phyloP scores from a whole-genome alignment of 2,329 filamentous ascomycete genomes.

The Rosellinia necatrix region DNA sequence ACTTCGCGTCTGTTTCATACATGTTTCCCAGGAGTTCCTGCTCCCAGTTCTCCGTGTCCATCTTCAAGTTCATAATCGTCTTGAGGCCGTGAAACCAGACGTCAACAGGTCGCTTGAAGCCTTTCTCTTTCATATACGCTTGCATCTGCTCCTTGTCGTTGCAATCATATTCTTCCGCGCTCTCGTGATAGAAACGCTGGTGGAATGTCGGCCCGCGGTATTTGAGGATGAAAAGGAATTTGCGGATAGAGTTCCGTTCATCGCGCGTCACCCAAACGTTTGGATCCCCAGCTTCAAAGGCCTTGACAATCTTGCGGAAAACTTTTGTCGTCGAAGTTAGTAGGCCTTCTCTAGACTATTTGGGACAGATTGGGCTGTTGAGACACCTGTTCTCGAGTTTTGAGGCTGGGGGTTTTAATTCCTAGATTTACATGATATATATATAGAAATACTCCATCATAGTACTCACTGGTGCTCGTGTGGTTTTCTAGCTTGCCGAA shows the following conservation, averaged over 20 bases:
- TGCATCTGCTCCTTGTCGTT: slow-evolving; percentile 32
- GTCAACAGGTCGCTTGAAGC: slow-evolving; percentile 34
- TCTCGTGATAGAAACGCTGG: slow-evolving; percentile 40
- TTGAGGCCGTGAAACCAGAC: slow-evolving; percentile 40
- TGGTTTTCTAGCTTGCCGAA: slow-evolving; percentile 34
- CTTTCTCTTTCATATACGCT: slow-evolving; percentile 34
- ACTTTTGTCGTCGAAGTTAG: slow-evolving; percentile 8
- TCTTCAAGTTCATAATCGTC: slow-evolving; percentile 36
- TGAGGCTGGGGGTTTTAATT: too few species aligned
- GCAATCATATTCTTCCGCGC: slow-evolving; percentile 39
- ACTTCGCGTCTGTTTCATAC: slow-evolving; percentile 34
- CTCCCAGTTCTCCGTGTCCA: slow-evolving; percentile 35
- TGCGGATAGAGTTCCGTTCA: slow-evolving; percentile 44
- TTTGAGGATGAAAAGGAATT: slow-evolving; percentile 52
- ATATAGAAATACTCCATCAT: neutral
- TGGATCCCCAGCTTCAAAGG: slow-evolving; percentile 19
- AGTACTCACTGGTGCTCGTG: slow-evolving; percentile 21
- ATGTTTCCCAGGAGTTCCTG: slow-evolving; percentile 30
- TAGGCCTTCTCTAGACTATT: neutral
- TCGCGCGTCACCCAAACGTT: slow-evolving; percentile 28
- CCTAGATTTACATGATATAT: neutral
- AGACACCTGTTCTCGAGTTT: too few species aligned
- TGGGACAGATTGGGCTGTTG: too few species aligned
- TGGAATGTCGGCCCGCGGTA: slow-evolving; percentile 46
- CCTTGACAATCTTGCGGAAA: slow-evolving; percentile 27